These are phyloP conservation scores for Ophiostoma pallidulum DNA, from an alignment of 2,329 filamentous ascomycete genomes.

Conservation along the genomic window DNA sequence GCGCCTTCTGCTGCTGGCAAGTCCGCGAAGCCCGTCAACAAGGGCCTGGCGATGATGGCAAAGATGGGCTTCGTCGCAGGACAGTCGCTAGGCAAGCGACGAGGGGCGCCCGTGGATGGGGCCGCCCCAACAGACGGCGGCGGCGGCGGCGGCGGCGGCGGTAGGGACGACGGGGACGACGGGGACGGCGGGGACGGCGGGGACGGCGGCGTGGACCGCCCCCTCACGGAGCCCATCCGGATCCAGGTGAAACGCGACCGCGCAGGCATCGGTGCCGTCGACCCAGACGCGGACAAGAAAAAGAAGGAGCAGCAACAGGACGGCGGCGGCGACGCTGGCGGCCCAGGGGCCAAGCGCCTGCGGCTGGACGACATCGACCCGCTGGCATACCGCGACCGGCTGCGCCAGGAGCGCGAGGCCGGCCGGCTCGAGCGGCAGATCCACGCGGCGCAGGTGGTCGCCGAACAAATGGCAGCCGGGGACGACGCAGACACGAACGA, in stretches of 20 bases:
- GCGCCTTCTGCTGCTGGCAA: neutral
- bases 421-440: conserved; percentile 60
- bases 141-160: neutral
- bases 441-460: conserved; percentile 70
- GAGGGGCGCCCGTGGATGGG: conserved; percentile 17
- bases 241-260: conserved; percentile 69
- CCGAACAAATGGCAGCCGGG: conserved; percentile 57
- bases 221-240: conserved; percentile 58
- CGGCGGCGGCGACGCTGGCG: conserved; percentile 34
- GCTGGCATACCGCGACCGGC: conserved; percentile 62
- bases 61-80: conserved; percentile 84
- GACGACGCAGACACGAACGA: conserved; percentile 38
- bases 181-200: neutral
- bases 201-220: neutral
- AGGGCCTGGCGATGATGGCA: conserved; percentile 93
- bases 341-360: conserved; percentile 30
- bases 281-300: conserved; percentile 56
- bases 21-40: conserved; percentile 50
- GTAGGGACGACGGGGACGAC: neutral
- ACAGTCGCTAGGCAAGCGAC: conserved; percentile 53
- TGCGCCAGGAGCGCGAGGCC: conserved; percentile 60
- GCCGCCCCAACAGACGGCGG: neutral
- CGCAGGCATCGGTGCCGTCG: conserved; percentile 74
- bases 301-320: conserved; percentile 20
- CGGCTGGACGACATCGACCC: conserved; percentile 44